These are phyloP conservation scores for Auricularia sp. DNA, from an alignment of 768 basidiomycete species.

Conservation along the genomic window DNA sequence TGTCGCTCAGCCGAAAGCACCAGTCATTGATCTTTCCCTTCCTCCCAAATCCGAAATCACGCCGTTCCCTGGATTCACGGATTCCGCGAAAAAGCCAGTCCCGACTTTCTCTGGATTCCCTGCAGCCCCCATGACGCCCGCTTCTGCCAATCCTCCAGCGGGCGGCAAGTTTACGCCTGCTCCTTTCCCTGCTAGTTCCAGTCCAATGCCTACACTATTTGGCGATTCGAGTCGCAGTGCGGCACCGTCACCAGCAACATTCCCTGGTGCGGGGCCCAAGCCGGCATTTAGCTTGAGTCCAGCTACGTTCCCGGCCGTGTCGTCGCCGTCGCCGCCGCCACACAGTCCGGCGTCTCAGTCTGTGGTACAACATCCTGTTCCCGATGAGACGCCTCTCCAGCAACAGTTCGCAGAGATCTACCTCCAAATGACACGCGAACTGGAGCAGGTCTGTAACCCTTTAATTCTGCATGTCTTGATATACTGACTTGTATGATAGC, in stretches of 20 bases:
- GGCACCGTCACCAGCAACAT: neutral
- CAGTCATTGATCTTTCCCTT: neutral
- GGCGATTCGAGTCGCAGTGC: neutral
- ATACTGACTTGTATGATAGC: conserved; percentile 24
- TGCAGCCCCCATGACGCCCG: neutral
- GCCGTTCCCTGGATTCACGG: neutral
- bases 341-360: neutral
- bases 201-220: neutral
- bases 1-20: neutral
- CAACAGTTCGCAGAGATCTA: conserved; percentile 48
- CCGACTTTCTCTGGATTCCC: neutral
- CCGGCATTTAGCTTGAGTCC: conserved; percentile 4
- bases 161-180: neutral
- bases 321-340: conserved; percentile 7
- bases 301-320: conserved; percentile 2
- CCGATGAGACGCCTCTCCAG: conserved; percentile 56
- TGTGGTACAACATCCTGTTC: conserved; percentile 8
- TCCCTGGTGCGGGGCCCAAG: neutral
- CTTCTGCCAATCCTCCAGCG: neutral
- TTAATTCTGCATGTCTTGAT: neutral
- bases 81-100: neutral
- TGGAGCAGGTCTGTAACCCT: conserved; percentile 44
- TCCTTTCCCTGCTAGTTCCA: neutral
- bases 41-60: neutral
- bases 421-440: conserved; percentile 35